Evolutionary conservation across 257 asterid species (phyloP).

Genomic region (Verbena officinalis): DNA sequence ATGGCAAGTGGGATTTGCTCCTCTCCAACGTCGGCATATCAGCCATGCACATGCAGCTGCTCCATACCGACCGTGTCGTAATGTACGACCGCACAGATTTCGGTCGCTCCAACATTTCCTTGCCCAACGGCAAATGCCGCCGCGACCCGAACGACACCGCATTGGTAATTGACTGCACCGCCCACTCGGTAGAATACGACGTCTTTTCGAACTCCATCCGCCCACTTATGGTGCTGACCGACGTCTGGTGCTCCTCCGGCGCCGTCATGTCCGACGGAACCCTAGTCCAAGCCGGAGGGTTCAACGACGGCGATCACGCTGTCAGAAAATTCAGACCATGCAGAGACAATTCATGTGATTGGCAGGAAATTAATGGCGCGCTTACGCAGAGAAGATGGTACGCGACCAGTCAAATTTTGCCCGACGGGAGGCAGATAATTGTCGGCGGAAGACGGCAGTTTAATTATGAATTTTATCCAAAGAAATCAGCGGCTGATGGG

Average conservation of each 20-base stretch:
- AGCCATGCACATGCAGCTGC: slow-evolving; percentile 82
- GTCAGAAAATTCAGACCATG: slow-evolving; percentile 45
- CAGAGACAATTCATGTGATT: slow-evolving; percentile 41
- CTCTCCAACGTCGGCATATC: slow-evolving; percentile 50
- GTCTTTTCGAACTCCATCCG: slow-evolving; percentile 48
- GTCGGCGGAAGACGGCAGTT: slow-evolving; percentile 49
- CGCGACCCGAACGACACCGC: slow-evolving; percentile 28
- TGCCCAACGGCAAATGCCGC: slow-evolving; percentile 51
- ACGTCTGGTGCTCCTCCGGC: slow-evolving; percentile 72
- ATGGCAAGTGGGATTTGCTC: slow-evolving; percentile 53
- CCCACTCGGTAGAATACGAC: slow-evolving; percentile 59
- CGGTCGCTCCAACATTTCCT: slow-evolving; percentile 61
- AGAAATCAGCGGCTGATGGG: not conserved
- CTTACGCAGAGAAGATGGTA: slow-evolving; percentile 48
- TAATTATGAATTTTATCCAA: slow-evolving; percentile 56
- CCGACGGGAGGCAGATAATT: slow-evolving; percentile 46
- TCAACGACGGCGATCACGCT: slow-evolving; percentile 47
- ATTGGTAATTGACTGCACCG: slow-evolving; percentile 44
- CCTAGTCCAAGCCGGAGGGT: slow-evolving; percentile 56
- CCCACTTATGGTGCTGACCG: slow-evolving; percentile 54
- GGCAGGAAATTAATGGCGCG: slow-evolving; percentile 36
- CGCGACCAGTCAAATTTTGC: slow-evolving; percentile 51
- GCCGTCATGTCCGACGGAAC: slow-evolving; percentile 47
- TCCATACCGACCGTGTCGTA: slow-evolving; percentile 56
- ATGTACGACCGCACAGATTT: slow-evolving; percentile 66